Conservation (phyloP, 2,329 filamentous ascomycete species). For the Trichoderma sp. region DNA sequence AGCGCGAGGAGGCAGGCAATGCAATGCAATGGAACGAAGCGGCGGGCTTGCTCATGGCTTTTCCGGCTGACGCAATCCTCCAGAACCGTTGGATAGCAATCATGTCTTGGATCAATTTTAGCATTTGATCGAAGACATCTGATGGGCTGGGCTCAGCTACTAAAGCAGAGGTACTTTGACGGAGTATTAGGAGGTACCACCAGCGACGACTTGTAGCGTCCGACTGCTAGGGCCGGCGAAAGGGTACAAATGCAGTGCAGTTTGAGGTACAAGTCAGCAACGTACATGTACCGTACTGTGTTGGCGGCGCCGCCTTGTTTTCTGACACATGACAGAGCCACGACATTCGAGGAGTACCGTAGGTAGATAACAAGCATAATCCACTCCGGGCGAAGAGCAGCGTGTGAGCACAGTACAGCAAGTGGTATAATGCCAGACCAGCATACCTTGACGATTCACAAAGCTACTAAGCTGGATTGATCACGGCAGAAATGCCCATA, state of each 20-base stretch:
- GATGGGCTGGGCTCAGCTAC: neutral
- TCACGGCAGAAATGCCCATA: neutral
- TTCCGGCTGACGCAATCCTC: neutral
- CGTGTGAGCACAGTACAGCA: neutral
- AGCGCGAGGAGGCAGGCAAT: neutral
- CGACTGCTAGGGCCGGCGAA: neutral
- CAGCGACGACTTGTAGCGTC: neutral
- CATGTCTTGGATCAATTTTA: neutral
- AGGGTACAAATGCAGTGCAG: neutral
- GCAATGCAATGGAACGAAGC: neutral
- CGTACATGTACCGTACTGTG: neutral
- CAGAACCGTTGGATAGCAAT: neutral
- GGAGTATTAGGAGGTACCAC: neutral
- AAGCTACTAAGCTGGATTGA: neutral
- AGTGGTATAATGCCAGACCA: neutral
- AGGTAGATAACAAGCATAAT: neutral
- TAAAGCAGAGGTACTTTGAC: neutral
- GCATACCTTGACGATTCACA: neutral
- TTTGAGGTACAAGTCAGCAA: neutral
- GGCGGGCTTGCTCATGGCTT: neutral
- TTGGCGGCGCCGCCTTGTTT: neutral
- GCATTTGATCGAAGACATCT: neutral
- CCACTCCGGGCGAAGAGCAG: neutral
- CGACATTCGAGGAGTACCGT: neutral
- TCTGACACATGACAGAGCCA: neutral